Evolutionary conservation across 73 alveolate species (phyloP).

Genomic region (Uronychia setigera): DNA sequence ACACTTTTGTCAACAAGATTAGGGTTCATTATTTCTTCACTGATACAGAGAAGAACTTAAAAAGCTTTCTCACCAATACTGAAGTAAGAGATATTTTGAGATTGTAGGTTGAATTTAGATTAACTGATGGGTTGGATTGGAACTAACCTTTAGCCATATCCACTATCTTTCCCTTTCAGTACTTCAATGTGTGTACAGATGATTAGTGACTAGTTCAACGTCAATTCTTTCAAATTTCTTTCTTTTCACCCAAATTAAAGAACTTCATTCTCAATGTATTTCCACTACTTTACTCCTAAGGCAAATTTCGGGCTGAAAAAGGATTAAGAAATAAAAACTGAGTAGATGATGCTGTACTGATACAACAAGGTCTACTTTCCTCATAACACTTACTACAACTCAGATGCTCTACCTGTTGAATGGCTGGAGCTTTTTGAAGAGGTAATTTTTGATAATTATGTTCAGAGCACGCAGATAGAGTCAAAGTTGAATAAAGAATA

Average conservation of each 20-base stretch:
- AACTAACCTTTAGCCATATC: conserved; percentile 46
- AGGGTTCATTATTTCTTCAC: conserved; percentile 81
- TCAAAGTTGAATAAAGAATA: too few relatives aligned
- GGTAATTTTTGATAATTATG: neutral
- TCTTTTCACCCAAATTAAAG: conserved; percentile 15
- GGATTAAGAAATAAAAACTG: conserved; percentile 71
- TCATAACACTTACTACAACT: conserved; percentile 76
- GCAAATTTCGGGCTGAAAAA: conserved; percentile 52
- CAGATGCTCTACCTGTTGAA: conserved; percentile 85
- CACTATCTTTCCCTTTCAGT: conserved; percentile 36
- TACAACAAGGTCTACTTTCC: conserved; percentile 77
- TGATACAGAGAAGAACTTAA: conserved; percentile 56
- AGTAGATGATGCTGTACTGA: conserved; percentile 68
- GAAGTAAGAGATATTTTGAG: conserved; percentile 24
- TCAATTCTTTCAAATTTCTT: conserved; percentile 14
- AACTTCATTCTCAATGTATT: neutral
- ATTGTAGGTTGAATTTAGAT: conserved; percentile 66
- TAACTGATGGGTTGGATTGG: conserved; percentile 84
- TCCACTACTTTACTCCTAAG: neutral
- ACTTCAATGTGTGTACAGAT: conserved; percentile 15
- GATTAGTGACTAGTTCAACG: neutral
- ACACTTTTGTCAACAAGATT: conserved; percentile 26
- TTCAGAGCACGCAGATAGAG: too few relatives aligned
- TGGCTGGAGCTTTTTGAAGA: conserved; percentile 83
- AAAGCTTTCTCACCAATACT: conserved; percentile 60